Evolutionary conservation across 2,329 filamentous ascomycete species (phyloP).

Genomic region (Ceratocystis lukuohia): DNA sequence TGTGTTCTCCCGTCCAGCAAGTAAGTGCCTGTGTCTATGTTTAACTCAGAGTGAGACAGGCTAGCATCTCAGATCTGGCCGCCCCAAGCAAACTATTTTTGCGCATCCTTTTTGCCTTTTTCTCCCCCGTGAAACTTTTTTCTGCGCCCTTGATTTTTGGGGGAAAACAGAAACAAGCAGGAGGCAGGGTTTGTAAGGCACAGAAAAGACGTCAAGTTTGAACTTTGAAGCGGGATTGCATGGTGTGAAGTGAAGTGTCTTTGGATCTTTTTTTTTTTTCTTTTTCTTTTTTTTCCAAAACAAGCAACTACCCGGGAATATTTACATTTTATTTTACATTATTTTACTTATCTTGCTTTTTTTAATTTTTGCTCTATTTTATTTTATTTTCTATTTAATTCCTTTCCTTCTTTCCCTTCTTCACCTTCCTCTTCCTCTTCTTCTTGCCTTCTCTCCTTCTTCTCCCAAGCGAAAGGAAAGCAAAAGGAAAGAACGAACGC

Average conservation of each 20-base stretch:
- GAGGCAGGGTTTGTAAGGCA: not conserved
- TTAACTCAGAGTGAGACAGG: not conserved
- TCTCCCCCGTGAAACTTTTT: not conserved
- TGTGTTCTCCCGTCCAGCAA: not conserved
- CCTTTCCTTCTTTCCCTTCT: too few relatives aligned
- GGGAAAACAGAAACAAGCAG: not conserved
- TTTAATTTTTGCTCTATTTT: too few relatives aligned
- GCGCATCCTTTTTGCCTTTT: not conserved
- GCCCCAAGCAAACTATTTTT: not conserved
- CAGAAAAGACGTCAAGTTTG: not conserved
- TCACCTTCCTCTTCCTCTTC: too few relatives aligned
- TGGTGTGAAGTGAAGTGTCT: not conserved
- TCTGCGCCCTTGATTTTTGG: not conserved
- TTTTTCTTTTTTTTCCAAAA: too few relatives aligned
- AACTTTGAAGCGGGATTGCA: not conserved
- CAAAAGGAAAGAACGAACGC: not conserved
- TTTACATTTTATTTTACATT: too few relatives aligned
- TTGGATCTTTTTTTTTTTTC: not conserved
- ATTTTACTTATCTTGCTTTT: too few relatives aligned
- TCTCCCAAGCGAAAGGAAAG: not conserved
- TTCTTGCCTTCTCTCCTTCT: too few relatives aligned
- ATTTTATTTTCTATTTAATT: too few relatives aligned
- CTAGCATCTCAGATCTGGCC: not conserved
- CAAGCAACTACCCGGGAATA: too few relatives aligned
- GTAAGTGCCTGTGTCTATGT: not conserved